Evolutionary conservation across 148 eudicot species (phyloP).

Genomic region (Tetragonia tetragonoides): DNA sequence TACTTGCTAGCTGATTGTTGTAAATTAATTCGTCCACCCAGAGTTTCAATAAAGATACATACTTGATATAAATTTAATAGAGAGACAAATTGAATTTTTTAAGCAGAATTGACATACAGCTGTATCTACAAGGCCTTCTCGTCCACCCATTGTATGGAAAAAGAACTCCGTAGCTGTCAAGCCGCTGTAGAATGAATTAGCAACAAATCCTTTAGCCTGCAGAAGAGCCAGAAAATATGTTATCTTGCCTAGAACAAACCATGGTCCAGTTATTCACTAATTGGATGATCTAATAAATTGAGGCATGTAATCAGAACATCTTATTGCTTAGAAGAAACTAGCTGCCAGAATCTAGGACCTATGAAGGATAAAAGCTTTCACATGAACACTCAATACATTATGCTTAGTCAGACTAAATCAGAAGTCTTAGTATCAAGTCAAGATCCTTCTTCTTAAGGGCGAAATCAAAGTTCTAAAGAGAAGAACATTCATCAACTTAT

Average conservation of each 20-base stretch:
- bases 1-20: too few species aligned
- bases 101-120: conserved; percentile 58
- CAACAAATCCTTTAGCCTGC: conserved; percentile 99
- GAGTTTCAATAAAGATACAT: background rate
- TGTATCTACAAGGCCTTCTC: conserved; percentile 99
- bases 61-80: background rate
- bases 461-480: too few species aligned
- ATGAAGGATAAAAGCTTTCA: too few species aligned
- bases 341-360: too few species aligned
- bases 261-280: background rate
- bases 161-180: conserved; percentile 92
- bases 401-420: too few species aligned
- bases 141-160: conserved; percentile 98
- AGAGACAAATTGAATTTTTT: background rate
- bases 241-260: conserved; percentile 5
- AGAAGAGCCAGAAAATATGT: conserved; percentile 14
- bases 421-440: too few species aligned
- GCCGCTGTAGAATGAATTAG: conserved; percentile 88
- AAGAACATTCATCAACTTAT: too few species aligned
- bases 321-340: too few species aligned
- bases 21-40: too few species aligned
- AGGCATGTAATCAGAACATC: too few species aligned
- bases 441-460: too few species aligned
- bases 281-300: background rate
- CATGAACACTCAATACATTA: too few species aligned